phyloP scores from a whole-genome alignment of 768 basidiomycete species.

The Leccinum rimulosum region DNA sequence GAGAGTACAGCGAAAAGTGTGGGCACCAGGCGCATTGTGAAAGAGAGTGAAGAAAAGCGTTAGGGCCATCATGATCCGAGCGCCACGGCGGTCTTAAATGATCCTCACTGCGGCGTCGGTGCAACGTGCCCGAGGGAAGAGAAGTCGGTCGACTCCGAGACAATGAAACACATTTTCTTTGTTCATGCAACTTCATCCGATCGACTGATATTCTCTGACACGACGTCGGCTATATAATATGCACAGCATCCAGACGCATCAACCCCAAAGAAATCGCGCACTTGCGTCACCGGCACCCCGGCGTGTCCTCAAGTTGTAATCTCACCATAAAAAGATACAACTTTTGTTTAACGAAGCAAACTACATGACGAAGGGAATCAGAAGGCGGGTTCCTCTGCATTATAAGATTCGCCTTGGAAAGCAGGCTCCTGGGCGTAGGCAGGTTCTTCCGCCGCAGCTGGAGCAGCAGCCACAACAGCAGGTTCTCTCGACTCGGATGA shows the following conservation, averaged over 20 bases:
- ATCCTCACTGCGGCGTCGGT: neutral
- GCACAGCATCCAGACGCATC: too few relatives aligned
- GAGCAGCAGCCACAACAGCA: slow-evolving; percentile 44
- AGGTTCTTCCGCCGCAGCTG: slow-evolving; percentile 53
- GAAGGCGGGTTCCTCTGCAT: slow-evolving; percentile 54
- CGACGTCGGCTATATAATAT: neutral
- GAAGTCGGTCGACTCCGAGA: neutral
- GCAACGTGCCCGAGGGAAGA: neutral
- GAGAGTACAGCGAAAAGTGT: slow-evolving; percentile 14
- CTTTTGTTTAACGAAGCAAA: slow-evolving; percentile 13
- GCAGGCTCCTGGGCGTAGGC: slow-evolving; percentile 32
- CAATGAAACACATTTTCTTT: neutral
- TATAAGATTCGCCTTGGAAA: slow-evolving; percentile 43
- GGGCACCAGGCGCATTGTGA: slow-evolving; percentile 20
- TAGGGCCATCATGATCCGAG: neutral
- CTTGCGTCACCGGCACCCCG: neutral
- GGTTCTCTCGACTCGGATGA: slow-evolving; percentile 87
- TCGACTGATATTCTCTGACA: neutral
- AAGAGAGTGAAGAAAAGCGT: slow-evolving; percentile 1
- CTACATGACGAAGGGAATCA: slow-evolving; percentile 36
- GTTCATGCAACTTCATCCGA: too few relatives aligned
- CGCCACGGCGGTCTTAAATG: neutral
- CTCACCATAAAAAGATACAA: slow-evolving; percentile 12
- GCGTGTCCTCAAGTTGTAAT: neutral
- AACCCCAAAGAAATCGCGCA: neutral